These are phyloP conservation scores for Saccharomycopsis olivae DNA, from an alignment of 805 yeast species.

Conservation along the genomic window DNA sequence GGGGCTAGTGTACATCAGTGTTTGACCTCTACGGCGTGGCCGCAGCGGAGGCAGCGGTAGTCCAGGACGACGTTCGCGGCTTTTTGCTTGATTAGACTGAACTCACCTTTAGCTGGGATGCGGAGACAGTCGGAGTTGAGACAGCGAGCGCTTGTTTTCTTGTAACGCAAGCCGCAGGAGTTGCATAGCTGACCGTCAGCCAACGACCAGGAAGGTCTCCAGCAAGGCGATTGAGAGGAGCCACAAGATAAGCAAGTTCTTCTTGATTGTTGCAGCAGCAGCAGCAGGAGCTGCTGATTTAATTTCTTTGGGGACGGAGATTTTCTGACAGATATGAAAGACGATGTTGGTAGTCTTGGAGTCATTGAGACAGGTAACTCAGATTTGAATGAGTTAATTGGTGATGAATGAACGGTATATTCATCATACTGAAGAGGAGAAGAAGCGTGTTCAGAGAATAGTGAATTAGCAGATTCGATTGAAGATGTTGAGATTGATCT, in stretches of 20 bases:
- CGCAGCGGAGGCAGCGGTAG: conserved; percentile 50
- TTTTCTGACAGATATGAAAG: not conserved
- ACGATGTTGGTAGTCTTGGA: not conserved
- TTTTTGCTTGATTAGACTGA: conserved; percentile 75
- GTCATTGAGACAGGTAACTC: no score
- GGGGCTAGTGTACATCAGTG: no score
- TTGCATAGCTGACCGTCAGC: conserved; percentile 93
- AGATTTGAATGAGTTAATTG: no score
- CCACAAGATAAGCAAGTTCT: conserved; percentile 86
- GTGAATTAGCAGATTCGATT: conserved; percentile 15
- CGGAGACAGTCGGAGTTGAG: conserved; percentile 63
- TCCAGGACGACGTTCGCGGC: conserved; percentile 35
- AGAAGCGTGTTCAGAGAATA: no score
- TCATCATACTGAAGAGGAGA: no score
- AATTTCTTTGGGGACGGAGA: conserved; percentile 17
- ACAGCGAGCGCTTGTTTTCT: conserved; percentile 90
- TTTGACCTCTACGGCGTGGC: conserved; percentile 41
- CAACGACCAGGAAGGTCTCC: conserved; percentile 96
- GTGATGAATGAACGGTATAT: no score
- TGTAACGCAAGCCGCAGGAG: conserved; percentile 90
- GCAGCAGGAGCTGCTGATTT: not conserved
- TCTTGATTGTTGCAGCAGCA: conserved; percentile 17
- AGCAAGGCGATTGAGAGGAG: conserved; percentile 86
- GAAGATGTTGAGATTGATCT: conserved; percentile 13
- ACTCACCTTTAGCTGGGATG: conserved; percentile 94